These are phyloP conservation scores for Excoecaria cochinchinensis DNA, from an alignment of 345 rosid genomes.

Conservation along the genomic window DNA sequence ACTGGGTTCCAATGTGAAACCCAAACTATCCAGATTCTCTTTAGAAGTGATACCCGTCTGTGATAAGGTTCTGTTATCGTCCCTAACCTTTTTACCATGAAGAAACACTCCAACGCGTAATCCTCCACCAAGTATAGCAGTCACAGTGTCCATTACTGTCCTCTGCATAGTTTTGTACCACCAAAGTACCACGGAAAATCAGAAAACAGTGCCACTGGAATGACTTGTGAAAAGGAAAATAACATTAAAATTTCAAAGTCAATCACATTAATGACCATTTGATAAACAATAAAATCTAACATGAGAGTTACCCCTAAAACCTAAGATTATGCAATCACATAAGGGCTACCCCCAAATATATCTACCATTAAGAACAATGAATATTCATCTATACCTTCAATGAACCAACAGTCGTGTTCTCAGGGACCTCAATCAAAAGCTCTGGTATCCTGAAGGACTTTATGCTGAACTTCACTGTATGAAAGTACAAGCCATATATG, in stretches of 20 bases:
- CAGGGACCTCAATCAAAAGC: conserved; percentile 82
- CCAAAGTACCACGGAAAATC: conserved; percentile 6
- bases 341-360: background rate
- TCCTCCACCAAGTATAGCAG: conserved; percentile 72
- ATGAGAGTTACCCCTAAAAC: background rate
- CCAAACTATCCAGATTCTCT: conserved; percentile 61
- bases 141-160: conserved; percentile 75
- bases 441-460: conserved; percentile 89
- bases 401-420: conserved; percentile 77
- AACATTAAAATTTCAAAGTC: background rate
- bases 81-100: conserved; percentile 89
- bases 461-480: conserved; percentile 86
- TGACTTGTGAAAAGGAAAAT: background rate
- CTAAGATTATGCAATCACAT: background rate
- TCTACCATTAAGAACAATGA: background rate
- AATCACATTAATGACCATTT: background rate
- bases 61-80: conserved; percentile 68
- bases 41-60: conserved; percentile 73
- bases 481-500: conserved; percentile 27
- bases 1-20: conserved; percentile 80
- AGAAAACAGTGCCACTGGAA: background rate
- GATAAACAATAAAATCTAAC: background rate
- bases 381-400: conserved; percentile 57
- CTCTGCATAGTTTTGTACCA: conserved; percentile 42
- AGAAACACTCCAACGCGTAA: conserved; percentile 72